A percentile compares a stretch with the other conserved stretches of the same genome.
phyloP scores from a whole-genome alignment of 306 rosid species.

The Clitoria ternatea region DNA sequence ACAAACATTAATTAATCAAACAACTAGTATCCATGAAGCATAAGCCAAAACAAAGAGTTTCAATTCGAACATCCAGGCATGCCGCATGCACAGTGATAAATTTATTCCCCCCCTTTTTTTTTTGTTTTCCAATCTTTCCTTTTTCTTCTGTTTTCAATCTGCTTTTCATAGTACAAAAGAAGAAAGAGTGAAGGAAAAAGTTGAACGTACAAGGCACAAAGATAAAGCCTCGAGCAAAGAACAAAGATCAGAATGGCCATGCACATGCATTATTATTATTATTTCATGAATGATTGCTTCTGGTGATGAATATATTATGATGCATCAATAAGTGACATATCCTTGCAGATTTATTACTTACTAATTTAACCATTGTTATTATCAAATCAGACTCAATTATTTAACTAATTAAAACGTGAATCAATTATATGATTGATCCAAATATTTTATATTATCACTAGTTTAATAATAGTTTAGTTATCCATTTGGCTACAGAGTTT shows the following conservation, averaged over 20 bases:
- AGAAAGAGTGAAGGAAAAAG: slow-evolving; percentile 12
- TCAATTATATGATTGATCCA: too few species aligned
- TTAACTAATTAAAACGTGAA: too few species aligned
- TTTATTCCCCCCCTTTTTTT: neutral
- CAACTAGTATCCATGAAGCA: neutral
- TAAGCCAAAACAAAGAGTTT: slow-evolving; percentile 7
- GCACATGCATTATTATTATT: slow-evolving; percentile 28
- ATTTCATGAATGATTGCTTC: slow-evolving; percentile 9
- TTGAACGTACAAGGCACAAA: slow-evolving; percentile 15
- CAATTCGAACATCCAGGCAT: slow-evolving; percentile 18
- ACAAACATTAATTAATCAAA: slow-evolving; percentile 21
- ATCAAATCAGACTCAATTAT: too few species aligned
- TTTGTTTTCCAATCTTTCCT: slow-evolving; percentile 16
- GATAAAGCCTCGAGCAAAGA: slow-evolving; percentile 27
- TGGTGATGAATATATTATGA: neutral
- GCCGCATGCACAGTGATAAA: slow-evolving; percentile 21
- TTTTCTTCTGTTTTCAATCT: slow-evolving; percentile 15
- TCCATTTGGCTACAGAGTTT: too few species aligned
- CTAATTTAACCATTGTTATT: too few species aligned
- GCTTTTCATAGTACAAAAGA: slow-evolving; percentile 21
- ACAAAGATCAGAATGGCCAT: slow-evolving; percentile 20
- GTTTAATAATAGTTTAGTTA: too few species aligned
- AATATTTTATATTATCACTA: too few species aligned
- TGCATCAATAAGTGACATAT: neutral
- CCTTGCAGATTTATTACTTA: neutral